Conservation (phyloP, 2,329 filamentous ascomycete species). For the Colletotrichum endophyticum region DNA sequence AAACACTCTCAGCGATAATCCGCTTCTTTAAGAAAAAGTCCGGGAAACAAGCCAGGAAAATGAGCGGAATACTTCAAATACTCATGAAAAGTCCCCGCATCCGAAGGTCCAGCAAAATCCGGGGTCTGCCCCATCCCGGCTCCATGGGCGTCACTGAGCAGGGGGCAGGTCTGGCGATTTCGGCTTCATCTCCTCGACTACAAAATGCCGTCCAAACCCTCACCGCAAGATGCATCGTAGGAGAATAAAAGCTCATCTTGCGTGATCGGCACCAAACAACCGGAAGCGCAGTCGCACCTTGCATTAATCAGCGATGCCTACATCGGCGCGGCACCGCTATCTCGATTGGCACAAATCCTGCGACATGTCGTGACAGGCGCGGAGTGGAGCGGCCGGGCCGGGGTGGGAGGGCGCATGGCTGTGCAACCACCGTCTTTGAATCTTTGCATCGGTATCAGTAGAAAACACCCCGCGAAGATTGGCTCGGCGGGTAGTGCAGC, state of each 20-base stretch:
- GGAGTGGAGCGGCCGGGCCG: not conserved
- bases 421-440: not conserved
- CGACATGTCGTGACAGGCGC: conserved; percentile 12
- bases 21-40: not conserved
- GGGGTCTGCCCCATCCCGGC: not conserved
- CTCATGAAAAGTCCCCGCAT: not conserved
- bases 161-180: not conserved
- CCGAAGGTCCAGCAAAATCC: not conserved
- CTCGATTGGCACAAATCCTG: conserved; percentile 12
- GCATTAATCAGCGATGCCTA: not conserved
- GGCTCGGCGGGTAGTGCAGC: not conserved
- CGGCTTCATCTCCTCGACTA: not conserved
- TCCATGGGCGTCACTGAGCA: not conserved
- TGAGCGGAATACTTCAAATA: not conserved
- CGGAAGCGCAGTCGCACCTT: not conserved
- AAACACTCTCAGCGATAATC: not conserved
- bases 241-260: not conserved
- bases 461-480: not conserved
- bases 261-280: not conserved
- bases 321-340: not conserved
- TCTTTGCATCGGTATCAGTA: not conserved
- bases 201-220: fast-evolving
- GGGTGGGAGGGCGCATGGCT: not conserved
- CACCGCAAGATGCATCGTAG: not conserved
- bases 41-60: fast-evolving